Evolutionary conservation across 306 rosid species (phyloP), one percentile per base, ranked within the genome.

Genomic region (Mimosa bimucronata): DNA sequence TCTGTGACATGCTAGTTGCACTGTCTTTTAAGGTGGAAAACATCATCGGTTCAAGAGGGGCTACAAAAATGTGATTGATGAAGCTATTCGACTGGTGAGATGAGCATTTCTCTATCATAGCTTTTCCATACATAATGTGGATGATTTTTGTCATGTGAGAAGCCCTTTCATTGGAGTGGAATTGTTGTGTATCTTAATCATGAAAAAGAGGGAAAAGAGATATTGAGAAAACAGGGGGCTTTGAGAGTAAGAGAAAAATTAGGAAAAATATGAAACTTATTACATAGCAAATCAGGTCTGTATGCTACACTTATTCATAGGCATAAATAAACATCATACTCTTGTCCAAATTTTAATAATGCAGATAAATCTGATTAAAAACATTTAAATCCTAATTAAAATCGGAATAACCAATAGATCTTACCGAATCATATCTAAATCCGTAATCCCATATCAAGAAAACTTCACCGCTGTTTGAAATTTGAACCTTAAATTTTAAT

Each of bases 1-100:
- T 66, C 69, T 26, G 46, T 80, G 71, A 80, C 75, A 29, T 77
- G 81, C 41, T 50, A 75, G 28, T 50, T 82, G 67, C 55, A 15
- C 50, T 85, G 75, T 86, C 80, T 81, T 82, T 50, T 50, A 80
- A 95, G 98, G 96, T 77, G 98, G 97, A 41, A 95, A 86, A 83
- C 98, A 95, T 82, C 98, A 89, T 77, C 94, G 98, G 77, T 95
- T 95, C 89, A 92, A 90, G 83, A 92, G 98, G 85, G 98, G 98
- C 87, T 92, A 95, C 91, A 95, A 90, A 87, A 95, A 95, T 81
- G 98, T 95, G 84, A 95, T 91, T 67, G 98, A 95, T 77, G 97
- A 95, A 88, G 98, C 98, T 64, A 88, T 92, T 83, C 97, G 97
- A 64, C 87, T 95, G 96, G 98, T 92, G 85, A 81, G 89, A 61